Conservation (phyloP, 169 alveolate genomes). For the Perkinsus chesapeaki region DNA sequence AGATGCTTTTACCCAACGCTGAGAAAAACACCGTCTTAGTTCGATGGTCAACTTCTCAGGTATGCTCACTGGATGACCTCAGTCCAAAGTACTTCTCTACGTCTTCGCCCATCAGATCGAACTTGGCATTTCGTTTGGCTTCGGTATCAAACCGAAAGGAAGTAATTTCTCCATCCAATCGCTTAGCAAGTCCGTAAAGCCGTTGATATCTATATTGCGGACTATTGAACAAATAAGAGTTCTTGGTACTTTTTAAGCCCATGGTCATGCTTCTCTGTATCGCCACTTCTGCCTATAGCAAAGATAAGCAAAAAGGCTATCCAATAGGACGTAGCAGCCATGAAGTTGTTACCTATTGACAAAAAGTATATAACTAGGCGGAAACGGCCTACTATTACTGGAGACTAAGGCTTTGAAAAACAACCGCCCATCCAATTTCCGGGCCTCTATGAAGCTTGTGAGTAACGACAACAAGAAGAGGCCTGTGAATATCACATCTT, state of each 20-base stretch:
- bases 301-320: background rate
- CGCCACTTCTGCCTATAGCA: background rate
- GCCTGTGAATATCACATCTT: background rate
- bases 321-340: background rate
- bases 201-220: background rate
- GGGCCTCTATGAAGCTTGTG: background rate
- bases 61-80: background rate
- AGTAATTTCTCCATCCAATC: background rate
- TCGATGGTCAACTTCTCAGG: background rate
- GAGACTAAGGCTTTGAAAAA: background rate
- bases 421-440: background rate
- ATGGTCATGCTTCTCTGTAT: background rate
- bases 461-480: background rate
- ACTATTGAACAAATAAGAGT: too few relatives aligned
- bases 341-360: background rate
- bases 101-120: background rate
- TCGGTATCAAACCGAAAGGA: background rate
- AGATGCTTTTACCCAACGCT: background rate
- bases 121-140: background rate
- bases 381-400: background rate
- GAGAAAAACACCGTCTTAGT: background rate
- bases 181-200: background rate
- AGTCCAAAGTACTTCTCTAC: background rate
- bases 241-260: background rate
- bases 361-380: background rate